Evolutionary conservation across 2,329 filamentous ascomycete species (phyloP).

Genomic region (Aspergillus terreus): DNA sequence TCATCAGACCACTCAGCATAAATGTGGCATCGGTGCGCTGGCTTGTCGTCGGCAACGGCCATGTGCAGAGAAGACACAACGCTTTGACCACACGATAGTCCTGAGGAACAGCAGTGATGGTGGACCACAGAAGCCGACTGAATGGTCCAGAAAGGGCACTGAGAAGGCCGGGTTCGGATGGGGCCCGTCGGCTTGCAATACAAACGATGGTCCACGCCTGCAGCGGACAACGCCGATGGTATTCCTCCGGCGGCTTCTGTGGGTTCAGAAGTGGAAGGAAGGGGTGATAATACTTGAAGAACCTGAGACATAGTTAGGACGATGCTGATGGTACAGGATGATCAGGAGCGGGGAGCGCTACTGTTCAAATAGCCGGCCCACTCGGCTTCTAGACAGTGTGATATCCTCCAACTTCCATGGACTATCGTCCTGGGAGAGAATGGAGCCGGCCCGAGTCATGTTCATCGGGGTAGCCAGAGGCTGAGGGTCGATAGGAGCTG

Average conservation of each 20-base stretch:
- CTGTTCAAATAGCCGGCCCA: slow-evolving; percentile 43
- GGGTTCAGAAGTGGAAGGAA: slow-evolving; percentile 61
- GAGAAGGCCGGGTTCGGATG: slow-evolving; percentile 51
- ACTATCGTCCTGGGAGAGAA: slow-evolving; percentile 34
- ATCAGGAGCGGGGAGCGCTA: slow-evolving; percentile 18
- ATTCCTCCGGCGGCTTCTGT: slow-evolving; percentile 52
- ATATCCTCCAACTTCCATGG: slow-evolving; percentile 51
- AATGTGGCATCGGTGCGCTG: slow-evolving; percentile 61
- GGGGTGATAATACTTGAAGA: slow-evolving; percentile 60
- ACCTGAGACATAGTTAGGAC: slow-evolving; percentile 42
- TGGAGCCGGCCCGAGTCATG: slow-evolving; percentile 30
- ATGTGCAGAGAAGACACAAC: slow-evolving; percentile 59
- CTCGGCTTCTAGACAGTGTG: slow-evolving; percentile 33
- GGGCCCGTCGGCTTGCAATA: slow-evolving; percentile 58
- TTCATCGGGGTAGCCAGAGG: slow-evolving; percentile 31
- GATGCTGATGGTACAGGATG: slow-evolving; percentile 5
- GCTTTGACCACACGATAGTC: slow-evolving; percentile 62
- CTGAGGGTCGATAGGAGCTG: slow-evolving; percentile 31
- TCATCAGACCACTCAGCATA: slow-evolving; percentile 62
- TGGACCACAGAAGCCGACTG: slow-evolving; percentile 57
- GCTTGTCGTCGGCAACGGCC: slow-evolving; percentile 60
- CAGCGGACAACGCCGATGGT: slow-evolving; percentile 54
- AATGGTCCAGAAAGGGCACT: slow-evolving; percentile 48
- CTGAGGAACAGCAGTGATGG: slow-evolving; percentile 55
- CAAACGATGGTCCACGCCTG: slow-evolving; percentile 63